Evolutionary conservation across 441 rosid species (phyloP).

Genomic region (Populus tomentosa): DNA sequence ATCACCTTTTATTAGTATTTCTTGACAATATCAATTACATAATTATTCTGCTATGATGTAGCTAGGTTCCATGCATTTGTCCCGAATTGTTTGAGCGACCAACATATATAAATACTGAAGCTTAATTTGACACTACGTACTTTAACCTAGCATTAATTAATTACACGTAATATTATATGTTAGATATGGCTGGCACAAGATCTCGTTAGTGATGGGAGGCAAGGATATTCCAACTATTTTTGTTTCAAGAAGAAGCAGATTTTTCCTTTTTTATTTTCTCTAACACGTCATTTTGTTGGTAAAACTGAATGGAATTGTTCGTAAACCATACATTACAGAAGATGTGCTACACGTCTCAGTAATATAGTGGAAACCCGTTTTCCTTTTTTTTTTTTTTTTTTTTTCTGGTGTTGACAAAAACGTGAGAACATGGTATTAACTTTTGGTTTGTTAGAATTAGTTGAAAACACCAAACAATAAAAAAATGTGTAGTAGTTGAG

Average conservation of each 20-base stretch:
- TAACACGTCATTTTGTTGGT: too few species aligned
- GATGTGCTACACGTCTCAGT: neutral
- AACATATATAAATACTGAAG: neutral
- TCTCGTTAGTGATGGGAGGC: neutral
- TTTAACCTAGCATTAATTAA: neutral
- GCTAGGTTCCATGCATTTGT: neutral
- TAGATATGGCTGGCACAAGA: neutral
- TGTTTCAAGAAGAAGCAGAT: too few species aligned
- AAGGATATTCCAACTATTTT: neutral
- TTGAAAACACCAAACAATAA: neutral
- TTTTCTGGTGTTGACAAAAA: too few species aligned
- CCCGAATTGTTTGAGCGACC: too few species aligned
- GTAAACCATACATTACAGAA: neutral
- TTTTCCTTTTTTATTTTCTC: neutral
- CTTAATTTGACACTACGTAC: neutral
- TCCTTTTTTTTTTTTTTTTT: too few species aligned
- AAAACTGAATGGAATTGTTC: neutral
- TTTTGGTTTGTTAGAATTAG: neutral
- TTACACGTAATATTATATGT: neutral
- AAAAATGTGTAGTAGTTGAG: too few species aligned
- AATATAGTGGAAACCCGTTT: too few species aligned
- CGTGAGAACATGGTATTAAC: neutral
- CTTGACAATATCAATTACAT: neutral
- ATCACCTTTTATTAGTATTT: neutral
- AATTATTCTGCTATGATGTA: neutral